Evolutionary conservation across 345 rosid genomes (phyloP).

Genomic region (Brassica juncea): DNA sequence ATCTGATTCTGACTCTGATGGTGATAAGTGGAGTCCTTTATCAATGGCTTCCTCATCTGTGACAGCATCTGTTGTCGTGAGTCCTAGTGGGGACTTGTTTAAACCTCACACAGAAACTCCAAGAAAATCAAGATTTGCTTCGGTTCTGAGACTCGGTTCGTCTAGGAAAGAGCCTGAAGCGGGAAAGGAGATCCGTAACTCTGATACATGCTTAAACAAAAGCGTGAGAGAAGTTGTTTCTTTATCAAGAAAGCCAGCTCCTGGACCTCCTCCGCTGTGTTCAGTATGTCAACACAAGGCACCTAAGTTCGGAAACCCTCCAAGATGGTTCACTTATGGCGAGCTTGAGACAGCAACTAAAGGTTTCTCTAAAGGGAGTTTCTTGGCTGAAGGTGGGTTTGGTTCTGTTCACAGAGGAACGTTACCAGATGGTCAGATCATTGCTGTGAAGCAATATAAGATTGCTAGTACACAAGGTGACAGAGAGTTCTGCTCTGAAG

Average conservation of each 20-base stretch:
- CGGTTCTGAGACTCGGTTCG: constrained; percentile 52
- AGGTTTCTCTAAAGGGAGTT: constrained; percentile 76
- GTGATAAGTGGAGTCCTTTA: constrained; percentile 53
- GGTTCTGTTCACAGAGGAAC: constrained; percentile 94
- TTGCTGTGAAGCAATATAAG: constrained; percentile 96
- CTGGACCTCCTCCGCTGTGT: constrained; percentile 95
- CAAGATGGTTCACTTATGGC: constrained; percentile 85
- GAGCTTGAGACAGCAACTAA: constrained; percentile 85
- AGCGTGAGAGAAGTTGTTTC: constrained; percentile 91
- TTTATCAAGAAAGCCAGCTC: constrained; percentile 68
- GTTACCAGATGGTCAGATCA: constrained; percentile 75
- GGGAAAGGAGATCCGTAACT: constrained; percentile 44
- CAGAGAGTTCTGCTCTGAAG: constrained; percentile 93
- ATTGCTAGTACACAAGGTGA: constrained; percentile 98
- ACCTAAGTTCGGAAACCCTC: constrained; percentile 93
- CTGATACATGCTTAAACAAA: constrained; percentile 62
- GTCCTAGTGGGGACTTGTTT: constrained; percentile 48
- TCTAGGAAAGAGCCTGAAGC: constrained; percentile 55
- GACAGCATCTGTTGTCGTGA: constrained; percentile 44
- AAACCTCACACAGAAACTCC: constrained; percentile 45
- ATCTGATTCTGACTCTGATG: constrained; percentile 70
- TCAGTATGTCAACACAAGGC: constrained; percentile 91
- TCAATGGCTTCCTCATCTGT: constrained; percentile 50
- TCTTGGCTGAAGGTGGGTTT: constrained; percentile 98
- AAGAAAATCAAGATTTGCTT: constrained; percentile 45